These are phyloP conservation scores for Capillidium heterosporum DNA, from an alignment of 371 early-diverging fungal genomes.

Conservation along the genomic window DNA sequence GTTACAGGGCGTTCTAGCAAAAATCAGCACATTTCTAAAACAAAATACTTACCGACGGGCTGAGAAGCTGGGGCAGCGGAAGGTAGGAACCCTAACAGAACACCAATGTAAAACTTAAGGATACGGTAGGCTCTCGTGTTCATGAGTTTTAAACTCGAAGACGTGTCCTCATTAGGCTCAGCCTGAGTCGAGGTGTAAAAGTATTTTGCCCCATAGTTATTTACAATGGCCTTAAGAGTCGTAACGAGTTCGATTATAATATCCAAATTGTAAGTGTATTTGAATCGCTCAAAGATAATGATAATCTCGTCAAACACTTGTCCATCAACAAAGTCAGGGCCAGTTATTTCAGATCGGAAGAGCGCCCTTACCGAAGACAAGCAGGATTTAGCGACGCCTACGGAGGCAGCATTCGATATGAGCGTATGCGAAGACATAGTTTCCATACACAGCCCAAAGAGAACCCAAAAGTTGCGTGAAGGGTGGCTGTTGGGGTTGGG, in stretches of 20 bases:
- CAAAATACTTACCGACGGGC: too few relatives aligned
- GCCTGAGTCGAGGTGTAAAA: background rate
- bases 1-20: background rate
- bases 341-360: constrained; percentile 20
- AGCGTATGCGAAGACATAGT: constrained; percentile 23
- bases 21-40: too few relatives aligned
- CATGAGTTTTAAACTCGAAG: background rate
- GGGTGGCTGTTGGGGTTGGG: constrained; percentile 11
- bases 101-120: constrained; percentile 1
- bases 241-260: background rate
- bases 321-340: constrained; percentile 21
- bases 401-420: constrained; percentile 15
- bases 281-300: constrained; percentile 35
- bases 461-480: constrained; percentile 26
- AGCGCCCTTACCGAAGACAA: constrained; percentile 20
- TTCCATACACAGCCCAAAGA: constrained; percentile 46
- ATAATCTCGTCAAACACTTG: constrained; percentile 37
- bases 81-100: background rate
- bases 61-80: background rate
- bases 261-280: background rate
- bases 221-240: background rate
- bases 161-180: background rate
- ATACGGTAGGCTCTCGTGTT: background rate
- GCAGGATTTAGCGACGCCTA: constrained; percentile 17
- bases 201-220: background rate